Evolutionary conservation across 1,284 basidiomycete species (phyloP).

Genomic region (Wolfiporia cocos): DNA sequence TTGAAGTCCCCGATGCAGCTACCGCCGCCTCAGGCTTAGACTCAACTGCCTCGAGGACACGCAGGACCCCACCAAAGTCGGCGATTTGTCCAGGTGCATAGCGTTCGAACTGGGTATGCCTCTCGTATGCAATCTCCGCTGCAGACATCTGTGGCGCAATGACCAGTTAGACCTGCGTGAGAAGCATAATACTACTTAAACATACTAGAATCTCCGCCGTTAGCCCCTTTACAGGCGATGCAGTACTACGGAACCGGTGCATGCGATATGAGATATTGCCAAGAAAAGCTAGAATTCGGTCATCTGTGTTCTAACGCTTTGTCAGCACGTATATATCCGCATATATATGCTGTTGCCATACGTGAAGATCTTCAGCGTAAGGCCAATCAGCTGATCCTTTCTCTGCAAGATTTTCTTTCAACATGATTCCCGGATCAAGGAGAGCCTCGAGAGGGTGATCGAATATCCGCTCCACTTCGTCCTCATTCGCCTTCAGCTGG

Average conservation of each 20-base stretch:
- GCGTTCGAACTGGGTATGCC: conserved; percentile 39
- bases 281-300: conserved; percentile 41
- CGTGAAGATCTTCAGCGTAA: conserved; percentile 64
- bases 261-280: conserved; percentile 52
- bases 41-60: conserved; percentile 15
- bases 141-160: conserved; percentile 42
- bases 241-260: conserved; percentile 71
- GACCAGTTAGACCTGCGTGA: not conserved
- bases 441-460: conserved; percentile 69
- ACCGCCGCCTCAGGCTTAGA: conserved; percentile 8
- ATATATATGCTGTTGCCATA: conserved; percentile 21
- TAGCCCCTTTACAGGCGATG: conserved; percentile 77
- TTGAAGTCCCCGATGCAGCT: conserved; percentile 14
- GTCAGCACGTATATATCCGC: not conserved
- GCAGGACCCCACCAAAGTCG: conserved; percentile 21
- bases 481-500: conserved; percentile 46
- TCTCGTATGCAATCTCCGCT: conserved; percentile 51
- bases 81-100: conserved; percentile 39
- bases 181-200: not conserved
- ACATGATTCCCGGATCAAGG: conserved; percentile 50
- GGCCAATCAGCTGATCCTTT: conserved; percentile 71
- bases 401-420: conserved; percentile 42
- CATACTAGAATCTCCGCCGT: conserved; percentile 75
- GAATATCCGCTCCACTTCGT: conserved; percentile 78
- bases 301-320: conserved; percentile 46